Conservation (phyloP, 2,329 filamentous ascomycete genomes). For the Venturia aucupariae region DNA sequence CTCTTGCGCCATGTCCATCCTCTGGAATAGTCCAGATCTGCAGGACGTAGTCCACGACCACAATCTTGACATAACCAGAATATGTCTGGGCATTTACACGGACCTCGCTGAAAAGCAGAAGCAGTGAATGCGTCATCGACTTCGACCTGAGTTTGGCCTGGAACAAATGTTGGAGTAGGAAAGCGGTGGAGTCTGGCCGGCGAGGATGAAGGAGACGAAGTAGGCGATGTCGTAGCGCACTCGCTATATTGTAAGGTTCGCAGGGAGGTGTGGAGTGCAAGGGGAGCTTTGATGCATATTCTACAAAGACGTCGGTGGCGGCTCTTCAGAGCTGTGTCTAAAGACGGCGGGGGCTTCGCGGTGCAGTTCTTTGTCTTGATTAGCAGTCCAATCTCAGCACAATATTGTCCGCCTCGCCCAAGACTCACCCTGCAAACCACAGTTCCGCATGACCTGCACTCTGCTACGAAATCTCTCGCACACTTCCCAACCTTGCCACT, state of each 20-base stretch:
- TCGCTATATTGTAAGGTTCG: conserved; percentile 19
- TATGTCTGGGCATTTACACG: conserved; percentile 50
- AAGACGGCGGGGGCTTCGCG: conserved; percentile 62
- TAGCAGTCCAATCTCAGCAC: neutral
- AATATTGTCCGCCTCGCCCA: conserved; percentile 14
- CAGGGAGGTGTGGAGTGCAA: conserved; percentile 42
- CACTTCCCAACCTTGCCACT: conserved; percentile 67
- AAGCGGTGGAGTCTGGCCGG: conserved; percentile 7
- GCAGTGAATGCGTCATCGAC: conserved; percentile 30
- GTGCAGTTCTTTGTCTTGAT: conserved; percentile 63
- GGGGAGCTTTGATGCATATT: conserved; percentile 62
- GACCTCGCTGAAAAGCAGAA: conserved; percentile 43
- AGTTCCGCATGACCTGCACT: conserved; percentile 67
- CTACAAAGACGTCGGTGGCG: conserved; percentile 75
- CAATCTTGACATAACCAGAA: conserved; percentile 86
- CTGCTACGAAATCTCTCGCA: conserved; percentile 76
- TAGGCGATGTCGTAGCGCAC: conserved; percentile 18
- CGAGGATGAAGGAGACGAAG: conserved; percentile 20
- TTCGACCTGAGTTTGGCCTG: neutral
- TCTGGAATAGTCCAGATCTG: conserved; percentile 49
- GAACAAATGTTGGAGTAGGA: conserved; percentile 6
- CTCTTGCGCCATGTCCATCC: conserved; percentile 87
- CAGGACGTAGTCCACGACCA: conserved; percentile 57
- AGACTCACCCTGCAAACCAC: conserved; percentile 70
- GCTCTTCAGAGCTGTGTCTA: conserved; percentile 53